A percentile compares a stretch with the other conserved stretches of the same genome.
phyloP scores from a whole-genome alignment of 371 early-diverging fungal genomes.

The Rhizopus stolonifer region DNA sequence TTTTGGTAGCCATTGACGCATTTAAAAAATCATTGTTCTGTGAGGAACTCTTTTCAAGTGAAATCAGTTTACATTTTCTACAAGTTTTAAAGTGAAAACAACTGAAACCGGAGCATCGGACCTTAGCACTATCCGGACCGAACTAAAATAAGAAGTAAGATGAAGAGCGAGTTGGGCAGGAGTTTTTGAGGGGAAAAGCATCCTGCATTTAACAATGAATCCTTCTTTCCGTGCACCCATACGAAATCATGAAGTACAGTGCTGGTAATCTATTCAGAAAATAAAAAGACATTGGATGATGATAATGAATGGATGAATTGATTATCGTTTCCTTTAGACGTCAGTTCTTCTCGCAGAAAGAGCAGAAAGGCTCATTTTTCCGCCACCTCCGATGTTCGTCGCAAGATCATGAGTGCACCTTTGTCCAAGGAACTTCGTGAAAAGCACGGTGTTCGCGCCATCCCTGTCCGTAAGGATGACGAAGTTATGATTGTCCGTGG shows the following conservation, averaged over 20 bases:
- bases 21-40: no score
- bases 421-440: conserved; percentile 98
- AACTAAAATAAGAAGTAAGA: no score
- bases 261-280: conserved; percentile 1
- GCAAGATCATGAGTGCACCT: conserved; percentile 94
- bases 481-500: conserved; percentile 96
- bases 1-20: no score
- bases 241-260: conserved; percentile 2
- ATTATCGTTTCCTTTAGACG: conserved; percentile 58
- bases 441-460: conserved; percentile 92
- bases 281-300: background rate
- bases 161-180: background rate
- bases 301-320: background rate
- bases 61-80: no score
- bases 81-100: no score
- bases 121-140: no score
- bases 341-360: conserved; percentile 95
- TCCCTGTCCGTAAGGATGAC: conserved; percentile 97
- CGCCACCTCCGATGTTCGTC: conserved; percentile 93
- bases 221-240: conserved; percentile 1
- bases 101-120: no score
- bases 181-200: background rate
- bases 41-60: no score
- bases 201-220: conserved; percentile 1
- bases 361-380: conserved; percentile 98